phyloP scores from a whole-genome alignment of 1,139 yeast species.

The Petasospora fabianii region DNA sequence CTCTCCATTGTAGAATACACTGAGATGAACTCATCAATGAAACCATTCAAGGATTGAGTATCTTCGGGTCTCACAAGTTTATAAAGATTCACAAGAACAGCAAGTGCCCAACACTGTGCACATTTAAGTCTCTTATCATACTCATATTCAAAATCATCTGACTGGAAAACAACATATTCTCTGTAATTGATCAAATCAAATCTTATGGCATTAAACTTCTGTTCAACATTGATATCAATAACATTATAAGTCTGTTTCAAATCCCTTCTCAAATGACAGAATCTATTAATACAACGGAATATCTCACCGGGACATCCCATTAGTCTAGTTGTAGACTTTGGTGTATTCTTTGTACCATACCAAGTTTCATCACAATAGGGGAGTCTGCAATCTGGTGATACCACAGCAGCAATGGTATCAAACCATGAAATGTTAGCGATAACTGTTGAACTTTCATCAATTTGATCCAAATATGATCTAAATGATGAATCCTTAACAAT shows the following conservation, averaged over 20 bases:
- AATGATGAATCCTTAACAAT: slow-evolving; percentile 41
- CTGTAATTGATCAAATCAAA: slow-evolving; percentile 38
- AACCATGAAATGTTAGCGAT: slow-evolving; percentile 52
- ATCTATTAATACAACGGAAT: slow-evolving; percentile 40
- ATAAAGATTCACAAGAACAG: slow-evolving; percentile 39
- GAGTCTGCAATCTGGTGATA: slow-evolving; percentile 49
- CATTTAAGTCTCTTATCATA: slow-evolving; percentile 41
- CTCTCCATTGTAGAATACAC: slow-evolving; percentile 43
- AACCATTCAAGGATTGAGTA: slow-evolving; percentile 28
- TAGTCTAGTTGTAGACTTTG: slow-evolving; percentile 45
- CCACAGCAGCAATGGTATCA: slow-evolving; percentile 52
- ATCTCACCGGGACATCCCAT: slow-evolving; percentile 59
- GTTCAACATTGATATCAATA: slow-evolving; percentile 16
- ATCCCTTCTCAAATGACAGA: slow-evolving; percentile 40
- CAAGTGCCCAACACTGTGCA: slow-evolving; percentile 54
- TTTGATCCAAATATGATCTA: slow-evolving; percentile 34
- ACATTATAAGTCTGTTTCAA: slow-evolving; percentile 22
- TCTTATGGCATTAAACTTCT: slow-evolving; percentile 32
- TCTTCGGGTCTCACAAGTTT: slow-evolving; percentile 32
- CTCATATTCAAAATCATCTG: slow-evolving; percentile 29
- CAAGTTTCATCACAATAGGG: slow-evolving; percentile 49
- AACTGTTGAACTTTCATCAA: slow-evolving; percentile 43
- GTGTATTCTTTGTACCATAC: slow-evolving; percentile 43
- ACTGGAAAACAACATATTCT: slow-evolving; percentile 39
- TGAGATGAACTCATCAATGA: slow-evolving; percentile 43